phyloP scores from a whole-genome alignment of 495 filamentous ascomycete genomes.

The Talaromyces ruber region DNA sequence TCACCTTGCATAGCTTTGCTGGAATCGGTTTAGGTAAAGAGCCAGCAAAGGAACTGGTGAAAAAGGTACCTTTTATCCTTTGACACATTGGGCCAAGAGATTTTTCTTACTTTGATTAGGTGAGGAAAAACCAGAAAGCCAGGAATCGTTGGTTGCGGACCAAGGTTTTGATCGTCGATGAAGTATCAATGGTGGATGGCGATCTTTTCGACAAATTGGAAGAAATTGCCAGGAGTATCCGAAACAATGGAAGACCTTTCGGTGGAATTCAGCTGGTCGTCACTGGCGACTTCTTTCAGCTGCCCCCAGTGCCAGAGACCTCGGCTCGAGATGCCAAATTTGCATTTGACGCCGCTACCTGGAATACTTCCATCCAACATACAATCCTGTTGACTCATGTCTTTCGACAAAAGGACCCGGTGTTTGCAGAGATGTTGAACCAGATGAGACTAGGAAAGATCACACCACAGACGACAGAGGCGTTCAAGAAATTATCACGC shows the following conservation, averaged over 20 bases:
- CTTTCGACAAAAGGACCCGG: constrained; percentile 89
- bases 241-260: constrained; percentile 87
- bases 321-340: constrained; percentile 68
- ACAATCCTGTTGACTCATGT: constrained; percentile 93
- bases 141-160: constrained; percentile 82
- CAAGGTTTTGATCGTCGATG: constrained; percentile 81
- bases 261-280: constrained; percentile 94
- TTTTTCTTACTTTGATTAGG: constrained; percentile 27
- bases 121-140: constrained; percentile 80
- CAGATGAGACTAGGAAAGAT: constrained; percentile 90
- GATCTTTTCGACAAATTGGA: constrained; percentile 96
- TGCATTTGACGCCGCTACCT: constrained; percentile 83
- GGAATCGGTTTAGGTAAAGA: constrained; percentile 96
- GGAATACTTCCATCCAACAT: constrained; percentile 87
- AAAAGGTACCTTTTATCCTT: constrained; percentile 43
- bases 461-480: constrained; percentile 54
- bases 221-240: constrained; percentile 66
- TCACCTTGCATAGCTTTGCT: constrained; percentile 91
- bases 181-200: constrained; percentile 97
- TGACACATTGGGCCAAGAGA: not conserved
- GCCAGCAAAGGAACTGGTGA: constrained; percentile 67
- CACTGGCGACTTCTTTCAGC: constrained; percentile 95
- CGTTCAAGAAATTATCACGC: constrained; percentile 64
- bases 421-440: constrained; percentile 91
- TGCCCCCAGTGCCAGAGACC: constrained; percentile 82